Percentiles rank a stretch among this genome's conserved stretches.
Evolutionary conservation across 1,284 basidiomycete species (phyloP).

Genomic region (Puccinia triticina): DNA sequence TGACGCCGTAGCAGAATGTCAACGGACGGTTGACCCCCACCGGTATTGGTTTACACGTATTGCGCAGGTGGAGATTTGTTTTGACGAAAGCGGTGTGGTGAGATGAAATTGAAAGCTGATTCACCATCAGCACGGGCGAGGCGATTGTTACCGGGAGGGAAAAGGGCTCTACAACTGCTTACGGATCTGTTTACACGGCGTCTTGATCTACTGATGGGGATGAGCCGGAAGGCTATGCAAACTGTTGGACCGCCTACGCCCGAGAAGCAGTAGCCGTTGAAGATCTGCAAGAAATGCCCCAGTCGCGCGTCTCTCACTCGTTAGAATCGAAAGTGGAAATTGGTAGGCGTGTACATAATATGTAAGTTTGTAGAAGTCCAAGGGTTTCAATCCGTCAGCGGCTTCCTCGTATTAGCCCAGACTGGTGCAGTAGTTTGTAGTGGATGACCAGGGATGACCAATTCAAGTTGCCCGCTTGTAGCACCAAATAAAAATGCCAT

Average conservation of each 20-base stretch:
- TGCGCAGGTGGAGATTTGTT: not conserved
- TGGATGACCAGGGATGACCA: not conserved
- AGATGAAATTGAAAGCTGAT: conserved; percentile 2
- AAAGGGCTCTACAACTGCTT: not conserved
- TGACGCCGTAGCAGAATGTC: no score
- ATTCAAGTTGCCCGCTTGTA: not conserved
- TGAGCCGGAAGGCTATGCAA: conserved; percentile 13
- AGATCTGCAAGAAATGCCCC: conserved; percentile 21
- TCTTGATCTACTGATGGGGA: not conserved
- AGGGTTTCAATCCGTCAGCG: conserved; percentile 4
- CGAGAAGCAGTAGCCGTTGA: not conserved
- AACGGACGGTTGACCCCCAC: no score
- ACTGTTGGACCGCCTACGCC: not conserved
- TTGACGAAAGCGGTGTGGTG: not conserved
- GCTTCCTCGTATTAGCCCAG: not conserved
- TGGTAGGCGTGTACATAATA: not conserved
- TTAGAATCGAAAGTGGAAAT: conserved; percentile 15
- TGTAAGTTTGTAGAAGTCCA: not conserved
- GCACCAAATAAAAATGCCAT: not conserved
- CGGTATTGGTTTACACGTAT: not conserved
- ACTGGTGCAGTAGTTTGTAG: not conserved
- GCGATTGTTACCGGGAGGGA: conserved; percentile 8
- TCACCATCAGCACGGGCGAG: conserved; percentile 18
- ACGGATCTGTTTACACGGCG: conserved; percentile 10
- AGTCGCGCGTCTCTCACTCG: not conserved